Conservation (phyloP, 2,329 filamentous ascomycete genomes). For the Phialocephala sp. region DNA sequence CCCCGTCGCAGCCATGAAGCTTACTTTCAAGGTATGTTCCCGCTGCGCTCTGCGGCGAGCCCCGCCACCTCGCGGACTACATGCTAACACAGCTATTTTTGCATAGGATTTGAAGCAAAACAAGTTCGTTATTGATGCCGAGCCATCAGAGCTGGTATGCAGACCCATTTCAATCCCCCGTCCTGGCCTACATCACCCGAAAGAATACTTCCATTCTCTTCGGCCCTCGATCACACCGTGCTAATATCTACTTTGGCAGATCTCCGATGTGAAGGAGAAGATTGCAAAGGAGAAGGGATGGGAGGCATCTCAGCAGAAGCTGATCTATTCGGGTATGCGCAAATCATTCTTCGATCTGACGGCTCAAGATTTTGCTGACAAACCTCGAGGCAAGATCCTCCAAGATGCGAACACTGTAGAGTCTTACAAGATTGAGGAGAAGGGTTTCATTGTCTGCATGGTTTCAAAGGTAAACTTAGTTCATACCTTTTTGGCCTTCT, state of each 20-base stretch:
- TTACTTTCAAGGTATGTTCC: constrained; percentile 69
- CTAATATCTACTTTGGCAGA: constrained; percentile 55
- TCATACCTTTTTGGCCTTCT: neutral
- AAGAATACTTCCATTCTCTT: neutral
- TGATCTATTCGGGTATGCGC: constrained; percentile 92
- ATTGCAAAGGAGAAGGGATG: constrained; percentile 92
- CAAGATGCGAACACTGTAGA: constrained; percentile 97
- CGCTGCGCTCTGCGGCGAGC: constrained; percentile 25
- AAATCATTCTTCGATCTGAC: neutral
- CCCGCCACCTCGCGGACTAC: constrained; percentile 36
- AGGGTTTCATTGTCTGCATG: constrained; percentile 99
- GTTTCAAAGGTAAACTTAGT: constrained; percentile 78
- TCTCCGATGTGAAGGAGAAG: constrained; percentile 90
- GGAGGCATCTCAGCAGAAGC: constrained; percentile 88
- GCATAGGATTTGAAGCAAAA: constrained; percentile 94
- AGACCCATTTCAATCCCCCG: neutral
- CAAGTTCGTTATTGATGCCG: constrained; percentile 95
- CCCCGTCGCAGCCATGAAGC: constrained; percentile 62
- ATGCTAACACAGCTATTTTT: constrained; percentile 34
- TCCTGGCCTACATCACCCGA: neutral
- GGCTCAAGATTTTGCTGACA: constrained; percentile 38
- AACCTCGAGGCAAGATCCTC: constrained; percentile 83
- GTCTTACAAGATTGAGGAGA: constrained; percentile 98
- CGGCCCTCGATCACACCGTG: constrained; percentile 2
- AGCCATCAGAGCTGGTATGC: constrained; percentile 88